Conservation (phyloP, 108 stramenopile genomes). For the Fragilariopsis cylindrus region DNA sequence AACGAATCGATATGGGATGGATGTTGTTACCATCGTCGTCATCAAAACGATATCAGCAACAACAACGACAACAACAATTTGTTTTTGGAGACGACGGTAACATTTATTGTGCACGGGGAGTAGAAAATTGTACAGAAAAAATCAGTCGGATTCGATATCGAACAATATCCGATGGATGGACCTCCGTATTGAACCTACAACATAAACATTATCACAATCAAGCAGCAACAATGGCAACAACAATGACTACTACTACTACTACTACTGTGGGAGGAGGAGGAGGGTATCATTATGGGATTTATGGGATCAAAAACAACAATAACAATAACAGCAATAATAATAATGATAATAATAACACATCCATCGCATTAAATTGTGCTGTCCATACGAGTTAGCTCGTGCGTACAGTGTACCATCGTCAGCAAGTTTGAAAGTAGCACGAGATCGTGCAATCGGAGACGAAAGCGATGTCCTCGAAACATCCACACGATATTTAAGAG, state of each 20-base stretch:
- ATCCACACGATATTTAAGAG: too few species aligned
- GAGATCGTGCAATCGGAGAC: conserved; percentile 11
- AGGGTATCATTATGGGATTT: too few species aligned
- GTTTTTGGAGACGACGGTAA: neutral
- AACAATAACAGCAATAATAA: too few species aligned
- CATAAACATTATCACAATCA: neutral
- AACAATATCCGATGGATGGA: neutral
- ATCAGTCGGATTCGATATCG: conserved; percentile 4
- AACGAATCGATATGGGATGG: neutral
- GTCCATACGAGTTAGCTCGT: neutral
- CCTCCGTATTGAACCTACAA: neutral
- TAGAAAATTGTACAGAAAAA: conserved; percentile 7
- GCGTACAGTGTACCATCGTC: neutral
- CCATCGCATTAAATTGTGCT: neutral
- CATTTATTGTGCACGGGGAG: neutral
- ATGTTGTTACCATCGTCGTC: neutral
- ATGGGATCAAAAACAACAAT: too few species aligned
- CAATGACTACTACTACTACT: too few species aligned
- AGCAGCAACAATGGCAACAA: too few species aligned
- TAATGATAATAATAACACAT: neutral
- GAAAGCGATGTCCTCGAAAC: neutral
- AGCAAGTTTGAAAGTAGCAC: conserved; percentile 1
- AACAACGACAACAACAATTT: neutral
- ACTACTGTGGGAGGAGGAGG: too few species aligned
- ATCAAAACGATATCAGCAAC: neutral